Percentiles rank a stretch among this genome's conserved stretches.
phyloP scores from a whole-genome alignment of 2,329 filamentous ascomycete genomes.

The Stagonosporopsis cucurbitacearum region DNA sequence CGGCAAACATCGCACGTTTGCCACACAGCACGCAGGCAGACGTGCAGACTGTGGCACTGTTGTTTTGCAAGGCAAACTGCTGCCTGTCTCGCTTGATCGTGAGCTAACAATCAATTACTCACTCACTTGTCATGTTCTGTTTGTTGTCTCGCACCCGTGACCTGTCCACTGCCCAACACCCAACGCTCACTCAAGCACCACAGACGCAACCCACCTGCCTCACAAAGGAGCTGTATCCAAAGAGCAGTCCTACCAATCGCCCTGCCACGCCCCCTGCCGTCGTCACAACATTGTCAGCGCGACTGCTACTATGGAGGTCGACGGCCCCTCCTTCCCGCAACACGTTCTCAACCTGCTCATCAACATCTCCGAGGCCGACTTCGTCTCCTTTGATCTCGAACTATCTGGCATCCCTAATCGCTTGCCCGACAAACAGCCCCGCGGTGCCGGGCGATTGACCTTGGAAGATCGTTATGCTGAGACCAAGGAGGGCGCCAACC shows the following conservation, averaged over 20 bases:
- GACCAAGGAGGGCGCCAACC: constrained; percentile 65
- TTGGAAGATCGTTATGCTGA: constrained; percentile 68
- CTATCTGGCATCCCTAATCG: constrained; percentile 65
- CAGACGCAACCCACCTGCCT: background rate
- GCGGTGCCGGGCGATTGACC: constrained; percentile 52
- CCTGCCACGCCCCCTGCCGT: background rate
- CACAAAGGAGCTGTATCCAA: background rate
- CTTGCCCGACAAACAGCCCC: constrained; percentile 47
- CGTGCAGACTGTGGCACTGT: background rate
- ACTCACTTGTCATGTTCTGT: background rate
- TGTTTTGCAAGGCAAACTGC: background rate
- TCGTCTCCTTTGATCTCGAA: constrained; percentile 71
- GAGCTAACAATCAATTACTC: constrained; percentile 18
- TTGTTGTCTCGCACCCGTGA: background rate
- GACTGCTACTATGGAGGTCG: constrained; percentile 62
- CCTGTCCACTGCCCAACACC: background rate
- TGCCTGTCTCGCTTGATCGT: constrained; percentile 13
- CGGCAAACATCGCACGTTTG: background rate
- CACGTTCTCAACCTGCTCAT: constrained; percentile 63
- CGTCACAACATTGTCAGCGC: background rate
- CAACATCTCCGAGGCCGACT: constrained; percentile 64
- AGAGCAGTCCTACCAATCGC: too few species aligned
- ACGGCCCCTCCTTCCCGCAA: constrained; percentile 56
- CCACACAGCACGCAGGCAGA: background rate
- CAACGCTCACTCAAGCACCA: background rate